Evolutionary conservation across 208 protist genomes (phyloP).

Genomic region (Crithidia expoeki): DNA sequence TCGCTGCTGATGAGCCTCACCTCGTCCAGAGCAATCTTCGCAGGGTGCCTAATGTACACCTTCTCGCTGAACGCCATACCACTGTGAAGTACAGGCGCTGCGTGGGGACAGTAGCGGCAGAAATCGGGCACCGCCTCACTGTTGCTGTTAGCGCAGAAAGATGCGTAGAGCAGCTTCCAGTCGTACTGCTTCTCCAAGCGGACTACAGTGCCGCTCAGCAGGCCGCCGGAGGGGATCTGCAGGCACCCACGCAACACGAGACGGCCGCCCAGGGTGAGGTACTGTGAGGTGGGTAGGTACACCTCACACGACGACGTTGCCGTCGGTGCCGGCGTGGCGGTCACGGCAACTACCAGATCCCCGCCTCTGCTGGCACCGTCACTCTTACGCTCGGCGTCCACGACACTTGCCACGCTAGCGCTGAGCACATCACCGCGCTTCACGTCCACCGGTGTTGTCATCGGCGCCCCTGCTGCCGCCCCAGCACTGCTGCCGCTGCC

Average conservation of each 20-base stretch:
- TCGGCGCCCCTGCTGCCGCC: neutral
- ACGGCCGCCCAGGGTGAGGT: constrained; percentile 47
- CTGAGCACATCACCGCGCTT: neutral
- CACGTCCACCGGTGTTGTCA: neutral
- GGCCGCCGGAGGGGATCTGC: constrained; percentile 45
- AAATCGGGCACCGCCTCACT: constrained; percentile 25
- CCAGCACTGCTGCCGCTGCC: neutral
- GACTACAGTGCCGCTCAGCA: constrained; percentile 43
- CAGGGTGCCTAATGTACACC: constrained; percentile 36
- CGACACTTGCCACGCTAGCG: neutral
- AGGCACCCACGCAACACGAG: constrained; percentile 55
- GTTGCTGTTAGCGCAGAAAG: constrained; percentile 23
- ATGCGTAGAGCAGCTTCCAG: constrained; percentile 29
- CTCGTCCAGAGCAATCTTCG: constrained; percentile 45
- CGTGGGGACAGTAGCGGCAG: constrained; percentile 9
- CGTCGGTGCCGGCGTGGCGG: neutral
- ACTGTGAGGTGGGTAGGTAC: constrained; percentile 43
- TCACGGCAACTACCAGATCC: no score
- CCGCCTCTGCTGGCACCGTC: no score
- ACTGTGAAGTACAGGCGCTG: constrained; percentile 23
- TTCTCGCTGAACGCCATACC: constrained; percentile 49
- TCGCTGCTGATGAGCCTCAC: constrained; percentile 34
- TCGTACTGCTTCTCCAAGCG: constrained; percentile 34
- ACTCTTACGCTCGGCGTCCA: neutral
- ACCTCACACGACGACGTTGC: constrained; percentile 24